Evolutionary conservation across 176 grass and related monocot species (phyloP).

Genomic region (Paspalum notatum): DNA sequence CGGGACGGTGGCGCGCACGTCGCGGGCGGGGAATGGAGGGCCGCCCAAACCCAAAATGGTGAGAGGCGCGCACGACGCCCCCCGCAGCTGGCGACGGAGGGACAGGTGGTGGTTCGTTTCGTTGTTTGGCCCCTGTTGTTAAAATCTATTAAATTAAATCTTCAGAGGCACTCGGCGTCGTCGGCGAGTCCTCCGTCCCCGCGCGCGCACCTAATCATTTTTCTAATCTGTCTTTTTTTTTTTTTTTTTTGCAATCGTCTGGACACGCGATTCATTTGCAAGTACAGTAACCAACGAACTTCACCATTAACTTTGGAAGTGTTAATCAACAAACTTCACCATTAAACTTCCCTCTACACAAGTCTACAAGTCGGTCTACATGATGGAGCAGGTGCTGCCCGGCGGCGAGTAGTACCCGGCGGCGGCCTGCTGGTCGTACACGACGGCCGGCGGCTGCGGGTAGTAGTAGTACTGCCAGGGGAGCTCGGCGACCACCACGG

Average conservation of each 20-base stretch:
- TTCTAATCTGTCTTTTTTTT: no score
- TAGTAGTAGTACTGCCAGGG: background rate
- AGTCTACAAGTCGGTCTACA: background rate
- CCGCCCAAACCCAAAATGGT: background rate
- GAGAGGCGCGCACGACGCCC: constrained; percentile 43
- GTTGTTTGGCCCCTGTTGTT: no score
- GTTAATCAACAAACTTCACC: no score
- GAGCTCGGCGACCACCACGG: background rate
- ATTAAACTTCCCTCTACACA: background rate
- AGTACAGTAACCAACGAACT: no score
- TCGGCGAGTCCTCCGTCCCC: no score
- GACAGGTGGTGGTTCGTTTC: no score
- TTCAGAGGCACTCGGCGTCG: no score
- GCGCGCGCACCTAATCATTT: no score
- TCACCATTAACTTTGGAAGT: no score
- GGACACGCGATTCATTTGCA: no score
- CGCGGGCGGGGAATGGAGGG: constrained; percentile 4
- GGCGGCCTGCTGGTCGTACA: background rate
- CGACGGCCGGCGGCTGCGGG: background rate
- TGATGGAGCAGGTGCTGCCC: background rate
- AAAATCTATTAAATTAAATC: no score
- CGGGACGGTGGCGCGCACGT: background rate
- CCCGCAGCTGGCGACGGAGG: constrained; percentile 4
- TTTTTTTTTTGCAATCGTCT: no score
- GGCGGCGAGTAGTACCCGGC: background rate